These are phyloP conservation scores for Haematococcus sp. DNA, from an alignment of 139 green algal genomes.

Conservation along the genomic window DNA sequence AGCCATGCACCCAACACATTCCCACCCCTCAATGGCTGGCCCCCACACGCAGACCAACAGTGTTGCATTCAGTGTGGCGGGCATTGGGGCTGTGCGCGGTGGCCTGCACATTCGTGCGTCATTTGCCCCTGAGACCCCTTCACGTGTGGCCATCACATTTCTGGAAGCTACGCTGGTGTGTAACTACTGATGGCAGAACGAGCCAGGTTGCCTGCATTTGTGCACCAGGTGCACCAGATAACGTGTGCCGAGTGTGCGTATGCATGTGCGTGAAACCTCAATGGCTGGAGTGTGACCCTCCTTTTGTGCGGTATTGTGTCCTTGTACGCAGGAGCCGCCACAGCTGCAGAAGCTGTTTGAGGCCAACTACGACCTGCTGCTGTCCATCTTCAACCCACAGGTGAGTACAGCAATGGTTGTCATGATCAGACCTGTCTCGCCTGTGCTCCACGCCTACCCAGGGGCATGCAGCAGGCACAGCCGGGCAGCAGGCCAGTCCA, in stretches of 20 bases:
- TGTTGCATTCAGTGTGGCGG: conserved; percentile 62
- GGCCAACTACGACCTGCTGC: conserved; percentile 76
- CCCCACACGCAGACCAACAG: conserved; percentile 44
- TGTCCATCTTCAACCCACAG: conserved; percentile 84
- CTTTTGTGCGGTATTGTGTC: too few relatives aligned
- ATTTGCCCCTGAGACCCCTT: conserved; percentile 36
- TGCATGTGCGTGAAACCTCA: too few relatives aligned
- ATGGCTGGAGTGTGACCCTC: too few relatives aligned
- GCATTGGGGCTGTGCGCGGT: conserved; percentile 53
- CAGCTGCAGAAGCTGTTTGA: conserved; percentile 72
- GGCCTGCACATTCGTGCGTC: conserved; percentile 57
- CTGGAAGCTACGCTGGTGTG: conserved; percentile 52
- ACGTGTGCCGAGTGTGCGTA: too few relatives aligned
- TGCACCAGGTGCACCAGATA: too few relatives aligned
- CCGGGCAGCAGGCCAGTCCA: too few relatives aligned
- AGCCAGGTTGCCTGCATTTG: too few relatives aligned
- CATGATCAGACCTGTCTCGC: too few relatives aligned
- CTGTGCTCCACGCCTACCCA: too few relatives aligned
- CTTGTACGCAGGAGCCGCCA: conserved; percentile 39
- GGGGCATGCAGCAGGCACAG: too few relatives aligned
- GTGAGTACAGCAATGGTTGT: neutral
- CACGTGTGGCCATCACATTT: conserved; percentile 65
- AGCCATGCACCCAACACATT: too few relatives aligned
- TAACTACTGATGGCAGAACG: neutral
- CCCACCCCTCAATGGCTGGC: too few relatives aligned